These are phyloP conservation scores for Termitomyces titanicus DNA, from an alignment of 768 basidiomycete species.

Conservation along the genomic window DNA sequence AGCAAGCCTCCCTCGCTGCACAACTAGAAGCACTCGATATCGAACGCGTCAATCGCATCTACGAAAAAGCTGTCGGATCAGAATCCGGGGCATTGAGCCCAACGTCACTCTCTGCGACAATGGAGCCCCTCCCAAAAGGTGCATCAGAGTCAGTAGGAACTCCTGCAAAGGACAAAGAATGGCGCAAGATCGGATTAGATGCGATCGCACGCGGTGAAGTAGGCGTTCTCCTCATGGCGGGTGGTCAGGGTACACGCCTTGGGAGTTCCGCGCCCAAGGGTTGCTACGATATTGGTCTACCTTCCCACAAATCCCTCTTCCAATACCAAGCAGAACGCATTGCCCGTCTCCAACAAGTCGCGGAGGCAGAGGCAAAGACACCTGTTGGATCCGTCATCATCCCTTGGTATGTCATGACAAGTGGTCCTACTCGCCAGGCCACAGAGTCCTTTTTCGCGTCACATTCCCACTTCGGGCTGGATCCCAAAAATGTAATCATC, in stretches of 20 bases:
- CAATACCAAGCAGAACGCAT: constrained; percentile 98
- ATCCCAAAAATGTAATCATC: constrained; percentile 77
- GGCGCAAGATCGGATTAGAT: constrained; percentile 74
- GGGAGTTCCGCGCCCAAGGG: constrained; percentile 94
- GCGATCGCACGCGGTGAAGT: constrained; percentile 83
- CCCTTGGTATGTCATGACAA: constrained; percentile 99
- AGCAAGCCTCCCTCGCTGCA: constrained; percentile 57
- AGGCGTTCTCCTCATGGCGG: constrained; percentile 96
- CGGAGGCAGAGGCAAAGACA: constrained; percentile 52
- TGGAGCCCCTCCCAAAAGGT: constrained; percentile 79
- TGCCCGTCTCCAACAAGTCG: constrained; percentile 73
- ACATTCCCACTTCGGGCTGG: constrained; percentile 79
- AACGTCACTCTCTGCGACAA: constrained; percentile 35
- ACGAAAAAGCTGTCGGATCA: constrained; percentile 65
- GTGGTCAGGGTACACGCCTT: constrained; percentile 94
- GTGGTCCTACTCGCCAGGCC: constrained; percentile 85
- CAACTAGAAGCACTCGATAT: constrained; percentile 85
- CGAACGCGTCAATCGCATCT: constrained; percentile 88
- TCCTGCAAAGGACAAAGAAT: constrained; percentile 58
- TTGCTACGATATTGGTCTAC: constrained; percentile 95
- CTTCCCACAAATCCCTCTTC: constrained; percentile 91
- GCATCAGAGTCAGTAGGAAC: constrained; percentile 62
- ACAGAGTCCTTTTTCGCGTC: constrained; percentile 84
- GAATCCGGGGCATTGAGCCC: constrained; percentile 46
- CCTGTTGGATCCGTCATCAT: constrained; percentile 63